Evolutionary conservation across 2,329 filamentous ascomycete species (phyloP).

Genomic region (Mycogone perniciosa): DNA sequence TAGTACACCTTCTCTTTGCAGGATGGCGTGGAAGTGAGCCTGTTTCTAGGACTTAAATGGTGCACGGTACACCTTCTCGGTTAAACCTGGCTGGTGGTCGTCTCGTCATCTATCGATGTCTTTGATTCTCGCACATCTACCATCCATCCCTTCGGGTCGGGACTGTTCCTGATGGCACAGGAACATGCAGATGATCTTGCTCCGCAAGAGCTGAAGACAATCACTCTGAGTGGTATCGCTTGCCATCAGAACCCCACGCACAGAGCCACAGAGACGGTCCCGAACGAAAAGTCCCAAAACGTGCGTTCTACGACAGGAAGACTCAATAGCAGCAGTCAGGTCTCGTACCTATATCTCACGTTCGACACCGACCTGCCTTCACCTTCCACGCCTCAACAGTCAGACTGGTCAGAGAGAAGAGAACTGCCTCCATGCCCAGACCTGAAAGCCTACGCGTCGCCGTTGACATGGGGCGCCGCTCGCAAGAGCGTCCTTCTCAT

Average conservation of each 20-base stretch:
- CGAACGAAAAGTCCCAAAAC: slow-evolving; percentile 3
- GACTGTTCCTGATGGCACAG: too few species aligned
- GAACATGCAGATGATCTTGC: too few species aligned
- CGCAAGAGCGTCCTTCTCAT: slow-evolving; percentile 66
- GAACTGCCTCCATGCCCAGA: slow-evolving; percentile 55
- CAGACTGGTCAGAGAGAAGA: slow-evolving; percentile 16
- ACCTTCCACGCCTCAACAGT: slow-evolving; percentile 17
- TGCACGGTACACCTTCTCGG: too few species aligned
- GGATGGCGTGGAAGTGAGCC: too few species aligned
- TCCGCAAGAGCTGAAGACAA: not conserved
- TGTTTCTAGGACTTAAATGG: too few species aligned
- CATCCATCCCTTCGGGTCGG: too few species aligned
- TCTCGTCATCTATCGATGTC: too few species aligned
- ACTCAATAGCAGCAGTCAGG: slow-evolving; percentile 19
- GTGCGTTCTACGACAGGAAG: not conserved
- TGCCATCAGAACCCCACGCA: not conserved
- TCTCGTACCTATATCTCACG: slow-evolving; percentile 36
- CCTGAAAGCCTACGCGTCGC: slow-evolving; percentile 60
- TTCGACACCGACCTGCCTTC: slow-evolving; percentile 34
- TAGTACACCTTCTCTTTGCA: too few species aligned
- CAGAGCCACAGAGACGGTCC: not conserved
- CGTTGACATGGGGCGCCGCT: slow-evolving; percentile 63
- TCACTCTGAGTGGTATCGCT: not conserved
- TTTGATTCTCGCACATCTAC: too few species aligned
- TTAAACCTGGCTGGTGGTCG: too few species aligned